Base-by-base conservation (phyloP, 345 rosid species). In the Salix viminalis region DNA sequence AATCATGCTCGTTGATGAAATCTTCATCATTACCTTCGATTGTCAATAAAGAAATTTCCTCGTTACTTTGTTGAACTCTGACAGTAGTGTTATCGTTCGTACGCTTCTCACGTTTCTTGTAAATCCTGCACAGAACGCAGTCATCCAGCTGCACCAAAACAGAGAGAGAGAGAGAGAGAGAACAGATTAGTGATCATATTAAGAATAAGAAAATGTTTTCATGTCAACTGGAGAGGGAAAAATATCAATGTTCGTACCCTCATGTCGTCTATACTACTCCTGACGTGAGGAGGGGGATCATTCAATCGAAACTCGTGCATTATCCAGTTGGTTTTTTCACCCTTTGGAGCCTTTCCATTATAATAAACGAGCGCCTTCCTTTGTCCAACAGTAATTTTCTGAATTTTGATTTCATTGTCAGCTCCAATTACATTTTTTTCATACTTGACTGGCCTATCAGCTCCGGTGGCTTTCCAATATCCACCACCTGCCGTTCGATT, bases 81-180 rank as follows among this genome's bases (percentile, higher is more conserved):
- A 46, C 3, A n/a, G 8, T 56, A 7, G 10, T 56, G n/a, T 2
- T 0, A 9, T 12, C 12, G 8, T 9, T 9, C 1, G 42, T 39
- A 39, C 15, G 24, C 23, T 30, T 76, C 3, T 54, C 61, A 1
- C 42, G 4, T 65, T 77, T 77, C 50, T 74, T 77, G 70, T 81
- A 74, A 64, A 81, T 70, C 69, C 32, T 74, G 41, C 81, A 81
- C 21, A 81, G n/a, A 50, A 81, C 81, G 41, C 67, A 81, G 2
- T 81, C 78, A 77, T 81, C 84, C 67, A 77, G 42, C 84, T 81
- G 78, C 72, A n/a, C 1, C 26, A n/a, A n/a, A 56, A n/a, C 62
- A 56, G 8, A 8, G 32, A 30, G 32, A 30, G 32, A 8, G 30
- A 28, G 30, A 28, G 32, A 54, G 16, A 30, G 3, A 7, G 26